Percentiles rank a stretch among this genome's conserved stretches.
Evolutionary conservation across 2,329 filamentous ascomycete species (phyloP).

Genomic region (Zasmidium cellare): DNA sequence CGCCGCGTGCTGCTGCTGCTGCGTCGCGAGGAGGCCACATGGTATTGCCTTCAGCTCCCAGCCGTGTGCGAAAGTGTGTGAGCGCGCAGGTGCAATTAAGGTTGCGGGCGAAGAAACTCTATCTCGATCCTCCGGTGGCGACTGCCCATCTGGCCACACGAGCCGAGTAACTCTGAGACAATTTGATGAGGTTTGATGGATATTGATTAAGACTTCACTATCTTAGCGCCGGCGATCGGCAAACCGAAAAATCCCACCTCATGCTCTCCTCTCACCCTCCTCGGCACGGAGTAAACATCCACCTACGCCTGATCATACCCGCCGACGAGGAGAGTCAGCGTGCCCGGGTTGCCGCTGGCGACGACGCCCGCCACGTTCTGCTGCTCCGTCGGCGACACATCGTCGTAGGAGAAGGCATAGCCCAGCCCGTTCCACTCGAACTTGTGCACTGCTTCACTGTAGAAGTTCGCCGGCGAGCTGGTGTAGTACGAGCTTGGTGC

Average conservation of each 20-base stretch:
- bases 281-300: not conserved
- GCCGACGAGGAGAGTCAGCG: slow-evolving; percentile 51
- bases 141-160: not conserved
- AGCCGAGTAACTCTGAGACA: not conserved
- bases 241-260: not conserved
- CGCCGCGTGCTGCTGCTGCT: no score
- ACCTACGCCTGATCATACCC: slow-evolving; percentile 29
- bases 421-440: slow-evolving; percentile 61
- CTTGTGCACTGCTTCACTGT: slow-evolving; percentile 60
- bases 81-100: not conserved
- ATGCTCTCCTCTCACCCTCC: not conserved
- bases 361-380: slow-evolving; percentile 55
- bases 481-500: slow-evolving; percentile 54
- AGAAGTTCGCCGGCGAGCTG: slow-evolving; percentile 50
- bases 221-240: not conserved
- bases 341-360: slow-evolving; percentile 42
- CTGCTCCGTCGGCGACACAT: slow-evolving; percentile 49
- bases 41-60: no score
- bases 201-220: not conserved
- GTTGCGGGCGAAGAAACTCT: not conserved
- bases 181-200: not conserved
- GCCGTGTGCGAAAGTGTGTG: no score
- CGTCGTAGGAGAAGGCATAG: slow-evolving; percentile 69
- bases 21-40: no score
- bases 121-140: not conserved